These are phyloP conservation scores for Aspergillus versicolor DNA, from an alignment of 2,329 filamentous ascomycete species.

Conservation along the genomic window DNA sequence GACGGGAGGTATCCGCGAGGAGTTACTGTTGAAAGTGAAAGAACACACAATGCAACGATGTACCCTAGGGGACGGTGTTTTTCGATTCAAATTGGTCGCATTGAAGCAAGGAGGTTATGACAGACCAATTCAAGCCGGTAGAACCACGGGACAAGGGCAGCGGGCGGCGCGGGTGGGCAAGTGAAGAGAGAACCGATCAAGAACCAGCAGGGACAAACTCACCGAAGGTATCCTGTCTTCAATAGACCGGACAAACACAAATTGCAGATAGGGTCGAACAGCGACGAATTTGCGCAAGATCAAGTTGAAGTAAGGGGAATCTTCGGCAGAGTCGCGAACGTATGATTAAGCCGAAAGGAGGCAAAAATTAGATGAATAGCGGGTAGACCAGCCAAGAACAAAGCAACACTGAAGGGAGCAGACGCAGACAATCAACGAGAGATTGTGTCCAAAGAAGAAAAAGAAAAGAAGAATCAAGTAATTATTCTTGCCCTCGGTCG, in stretches of 20 bases:
- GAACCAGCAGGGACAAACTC: conserved; percentile 7
- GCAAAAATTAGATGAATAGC: conserved; percentile 16
- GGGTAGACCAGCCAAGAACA: conserved; percentile 1
- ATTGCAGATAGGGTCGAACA: conserved; percentile 10
- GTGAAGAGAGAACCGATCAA: not conserved
- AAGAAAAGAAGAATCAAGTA: conserved; percentile 9
- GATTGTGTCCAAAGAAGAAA: conserved; percentile 3
- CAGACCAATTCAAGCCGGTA: conserved; percentile 2
- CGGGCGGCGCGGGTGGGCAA: not conserved
- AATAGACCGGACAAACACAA: not conserved
- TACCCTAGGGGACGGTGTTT: not conserved
- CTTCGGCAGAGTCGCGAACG: conserved; percentile 17
- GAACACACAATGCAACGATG: not conserved
- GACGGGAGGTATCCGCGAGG: conserved; percentile 10
- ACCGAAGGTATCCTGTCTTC: conserved; percentile 7
- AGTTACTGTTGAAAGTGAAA: conserved; percentile 8
- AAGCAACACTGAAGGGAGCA: conserved; percentile 12
- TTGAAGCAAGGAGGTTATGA: conserved; percentile 21
- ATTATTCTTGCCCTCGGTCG: conserved; percentile 9
- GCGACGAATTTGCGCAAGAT: conserved; percentile 11
- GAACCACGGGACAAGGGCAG: conserved; percentile 8
- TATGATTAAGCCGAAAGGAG: conserved; percentile 21
- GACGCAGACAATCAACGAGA: conserved; percentile 3
- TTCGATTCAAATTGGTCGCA: conserved; percentile 8
- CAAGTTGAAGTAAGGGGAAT: conserved; percentile 19